These are phyloP conservation scores for Alternaria triticimaculans DNA, from an alignment of 2,329 filamentous ascomycete species.

Conservation along the genomic window DNA sequence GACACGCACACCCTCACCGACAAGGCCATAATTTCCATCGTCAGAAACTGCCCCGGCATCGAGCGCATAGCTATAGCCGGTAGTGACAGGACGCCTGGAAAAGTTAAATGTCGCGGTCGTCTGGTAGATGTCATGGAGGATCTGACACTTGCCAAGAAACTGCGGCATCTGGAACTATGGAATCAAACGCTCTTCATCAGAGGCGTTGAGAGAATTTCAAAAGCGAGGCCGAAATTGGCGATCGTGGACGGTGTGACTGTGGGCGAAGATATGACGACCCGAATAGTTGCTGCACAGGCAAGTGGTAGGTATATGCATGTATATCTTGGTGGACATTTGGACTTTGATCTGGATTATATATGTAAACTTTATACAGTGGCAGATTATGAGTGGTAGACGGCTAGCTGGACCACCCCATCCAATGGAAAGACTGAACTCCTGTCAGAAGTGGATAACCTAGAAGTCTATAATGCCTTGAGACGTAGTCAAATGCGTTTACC, in stretches of 20 bases:
- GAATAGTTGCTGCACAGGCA: neutral
- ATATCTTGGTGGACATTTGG: neutral
- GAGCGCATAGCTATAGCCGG: neutral
- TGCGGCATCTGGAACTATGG: neutral
- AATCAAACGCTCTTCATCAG: rapidly evolving
- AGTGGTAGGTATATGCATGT: rapidly evolving
- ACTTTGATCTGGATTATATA: no score
- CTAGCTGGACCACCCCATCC: neutral
- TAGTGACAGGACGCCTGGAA: neutral
- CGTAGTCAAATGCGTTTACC: no score
- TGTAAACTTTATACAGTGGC: neutral
- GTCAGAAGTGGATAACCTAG: neutral
- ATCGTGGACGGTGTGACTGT: neutral
- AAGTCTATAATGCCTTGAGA: neutral
- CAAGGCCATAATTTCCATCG: rapidly evolving
- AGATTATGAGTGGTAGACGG: neutral
- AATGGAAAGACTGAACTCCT: rapidly evolving
- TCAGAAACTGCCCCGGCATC: neutral
- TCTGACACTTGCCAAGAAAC: neutral
- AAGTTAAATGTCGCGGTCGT: neutral
- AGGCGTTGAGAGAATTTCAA: neutral
- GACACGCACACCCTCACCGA: neutral
- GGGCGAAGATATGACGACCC: neutral
- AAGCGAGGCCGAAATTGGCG: neutral
- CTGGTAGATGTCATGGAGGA: neutral